Conservation (phyloP, 2,329 filamentous ascomycete genomes). For the Cercospora brassicicola region DNA sequence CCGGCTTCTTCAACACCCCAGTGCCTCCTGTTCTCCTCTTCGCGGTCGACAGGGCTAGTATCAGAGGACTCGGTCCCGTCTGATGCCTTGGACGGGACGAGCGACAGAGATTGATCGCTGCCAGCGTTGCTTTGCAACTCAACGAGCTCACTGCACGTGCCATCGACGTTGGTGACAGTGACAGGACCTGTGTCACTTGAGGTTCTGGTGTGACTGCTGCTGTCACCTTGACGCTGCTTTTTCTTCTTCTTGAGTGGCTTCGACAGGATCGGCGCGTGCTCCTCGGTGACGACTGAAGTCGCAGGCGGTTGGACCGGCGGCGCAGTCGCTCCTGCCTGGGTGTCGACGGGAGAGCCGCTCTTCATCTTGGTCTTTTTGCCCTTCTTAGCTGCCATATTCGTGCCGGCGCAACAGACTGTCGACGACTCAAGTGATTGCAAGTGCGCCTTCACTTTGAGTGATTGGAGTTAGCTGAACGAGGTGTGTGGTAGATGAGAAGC, state of each 20-base stretch:
- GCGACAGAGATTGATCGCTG: neutral
- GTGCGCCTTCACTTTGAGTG: neutral
- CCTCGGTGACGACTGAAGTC: neutral
- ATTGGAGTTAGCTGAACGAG: neutral
- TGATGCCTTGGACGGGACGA: neutral
- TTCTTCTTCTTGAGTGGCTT: conserved; percentile 15
- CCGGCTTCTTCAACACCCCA: neutral
- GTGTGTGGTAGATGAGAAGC: neutral
- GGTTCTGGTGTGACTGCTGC: neutral
- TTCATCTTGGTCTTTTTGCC: conserved; percentile 2
- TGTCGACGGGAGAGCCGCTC: neutral
- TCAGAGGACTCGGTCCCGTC: neutral
- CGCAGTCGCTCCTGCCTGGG: neutral
- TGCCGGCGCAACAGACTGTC: neutral
- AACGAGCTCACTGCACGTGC: neutral
- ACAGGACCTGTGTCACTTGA: neutral
- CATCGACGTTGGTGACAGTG: neutral
- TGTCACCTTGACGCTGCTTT: neutral
- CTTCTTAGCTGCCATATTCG: conserved; percentile 8
- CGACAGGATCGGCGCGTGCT: conserved; percentile 6
- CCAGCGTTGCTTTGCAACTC: neutral
- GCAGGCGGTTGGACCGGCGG: conserved; percentile 1
- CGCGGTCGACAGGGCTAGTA: neutral
- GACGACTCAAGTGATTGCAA: neutral
- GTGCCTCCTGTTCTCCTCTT: neutral